Conservation (phyloP, 768 basidiomycete genomes). For the Pulveroboletus sp. region DNA sequence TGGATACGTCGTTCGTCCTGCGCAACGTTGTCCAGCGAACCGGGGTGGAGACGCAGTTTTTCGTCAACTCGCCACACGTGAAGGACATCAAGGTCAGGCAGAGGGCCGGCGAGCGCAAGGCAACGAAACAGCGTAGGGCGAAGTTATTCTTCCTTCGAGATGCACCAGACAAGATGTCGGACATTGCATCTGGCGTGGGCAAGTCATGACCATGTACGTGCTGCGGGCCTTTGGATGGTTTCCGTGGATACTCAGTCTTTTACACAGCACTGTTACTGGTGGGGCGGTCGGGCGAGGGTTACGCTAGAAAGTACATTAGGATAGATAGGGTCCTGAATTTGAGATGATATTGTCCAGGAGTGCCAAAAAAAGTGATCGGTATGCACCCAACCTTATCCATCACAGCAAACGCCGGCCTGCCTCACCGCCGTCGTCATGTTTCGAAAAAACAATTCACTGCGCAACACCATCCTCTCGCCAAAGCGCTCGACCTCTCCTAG, state of each 20-base stretch:
- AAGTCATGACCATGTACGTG: slow-evolving; percentile 22
- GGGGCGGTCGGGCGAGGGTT: neutral
- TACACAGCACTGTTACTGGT: slow-evolving; percentile 5
- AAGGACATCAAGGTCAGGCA: slow-evolving; percentile 82
- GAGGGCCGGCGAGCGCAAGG: slow-evolving; percentile 44
- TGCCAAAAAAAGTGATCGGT: slow-evolving; percentile 17
- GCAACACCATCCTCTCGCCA: slow-evolving; percentile 47
- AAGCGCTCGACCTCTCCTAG: slow-evolving; percentile 45
- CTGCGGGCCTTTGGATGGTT: neutral
- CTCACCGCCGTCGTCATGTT: slow-evolving; percentile 35
- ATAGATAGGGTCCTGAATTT: neutral
- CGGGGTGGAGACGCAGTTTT: slow-evolving; percentile 92
- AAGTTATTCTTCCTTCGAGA: slow-evolving; percentile 82
- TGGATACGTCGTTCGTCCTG: slow-evolving; percentile 83
- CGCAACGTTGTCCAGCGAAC: slow-evolving; percentile 89
- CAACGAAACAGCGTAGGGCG: slow-evolving; percentile 62
- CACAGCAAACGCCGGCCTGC: slow-evolving; percentile 10
- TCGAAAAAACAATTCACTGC: slow-evolving; percentile 54
- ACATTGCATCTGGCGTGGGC: slow-evolving; percentile 50
- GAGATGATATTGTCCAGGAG: no score
- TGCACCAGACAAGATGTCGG: slow-evolving; percentile 81
- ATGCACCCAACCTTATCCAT: slow-evolving; percentile 11
- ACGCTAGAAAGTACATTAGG: slow-evolving; percentile 8
- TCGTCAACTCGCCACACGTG: slow-evolving; percentile 79
- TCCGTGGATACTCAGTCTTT: neutral